Conservation (phyloP, 768 basidiomycete genomes). For the Leccinum olivaceopallidum region DNA sequence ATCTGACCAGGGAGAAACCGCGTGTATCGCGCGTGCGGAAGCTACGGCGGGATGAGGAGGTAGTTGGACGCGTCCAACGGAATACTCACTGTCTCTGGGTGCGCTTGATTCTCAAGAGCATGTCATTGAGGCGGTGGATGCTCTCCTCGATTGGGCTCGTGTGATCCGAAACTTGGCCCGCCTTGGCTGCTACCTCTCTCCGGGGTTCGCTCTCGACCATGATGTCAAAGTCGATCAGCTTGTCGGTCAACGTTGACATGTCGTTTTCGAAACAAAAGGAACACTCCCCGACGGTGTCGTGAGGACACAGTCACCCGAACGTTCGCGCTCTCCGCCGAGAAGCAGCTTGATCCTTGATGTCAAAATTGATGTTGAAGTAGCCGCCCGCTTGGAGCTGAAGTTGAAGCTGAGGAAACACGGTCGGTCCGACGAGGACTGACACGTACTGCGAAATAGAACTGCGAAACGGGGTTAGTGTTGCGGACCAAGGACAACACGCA, state of each 20-base stretch:
- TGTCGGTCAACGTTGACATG: slow-evolving; percentile 91
- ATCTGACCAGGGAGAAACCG: slow-evolving; percentile 90
- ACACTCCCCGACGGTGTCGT: slow-evolving; percentile 89
- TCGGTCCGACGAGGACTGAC: neutral
- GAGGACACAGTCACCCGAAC: slow-evolving; percentile 95
- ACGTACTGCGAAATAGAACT: slow-evolving; percentile 97
- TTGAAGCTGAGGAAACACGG: neutral
- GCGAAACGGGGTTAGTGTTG: slow-evolving; percentile 12
- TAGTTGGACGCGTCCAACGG: neutral
- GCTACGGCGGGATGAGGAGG: slow-evolving; percentile 40
- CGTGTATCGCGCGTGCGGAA: slow-evolving; percentile 94
- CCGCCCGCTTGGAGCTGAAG: slow-evolving; percentile 92
- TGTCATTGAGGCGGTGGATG: slow-evolving; percentile 84
- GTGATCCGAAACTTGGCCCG: slow-evolving; percentile 87
- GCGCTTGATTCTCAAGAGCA: slow-evolving; percentile 87
- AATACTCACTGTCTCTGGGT: slow-evolving; percentile 87
- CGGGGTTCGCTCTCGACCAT: slow-evolving; percentile 98
- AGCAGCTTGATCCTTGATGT: slow-evolving; percentile 90
- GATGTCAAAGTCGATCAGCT: slow-evolving; percentile 93
- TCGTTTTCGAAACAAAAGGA: slow-evolving; percentile 99
- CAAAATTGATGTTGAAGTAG: slow-evolving; percentile 93
- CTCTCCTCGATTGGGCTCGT: slow-evolving; percentile 94
- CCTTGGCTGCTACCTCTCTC: slow-evolving; percentile 83
- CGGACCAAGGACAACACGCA: slow-evolving; percentile 38
- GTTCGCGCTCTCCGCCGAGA: slow-evolving; percentile 84